Evolutionary conservation across 116 monocot genomes (phyloP), one percentile per base, ranked within the genome.

Genomic region (Papilionanthe hybrid): DNA sequence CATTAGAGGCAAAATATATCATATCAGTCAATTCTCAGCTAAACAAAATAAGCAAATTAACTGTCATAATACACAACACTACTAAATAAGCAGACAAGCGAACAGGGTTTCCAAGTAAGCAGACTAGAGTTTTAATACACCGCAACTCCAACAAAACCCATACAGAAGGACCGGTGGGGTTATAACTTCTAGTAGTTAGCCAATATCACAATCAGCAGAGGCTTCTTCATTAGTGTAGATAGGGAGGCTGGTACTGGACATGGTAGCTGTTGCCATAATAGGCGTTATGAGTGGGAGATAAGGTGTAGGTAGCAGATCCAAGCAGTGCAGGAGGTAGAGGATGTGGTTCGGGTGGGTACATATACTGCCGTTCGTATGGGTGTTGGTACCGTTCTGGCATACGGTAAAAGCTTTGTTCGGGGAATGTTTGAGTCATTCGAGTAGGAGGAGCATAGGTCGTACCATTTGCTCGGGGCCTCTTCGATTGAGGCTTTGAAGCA

Each of bases 401-500:
- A 11, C 83, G 85, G 30, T 90, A 90, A 78, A 92, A 90, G 86
- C 84, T 88, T 68, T 94, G 92, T 56, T 95, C 92, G 22, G 83
- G 79, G 32, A 81, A 57, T 50, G 77, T 28, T 44, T 28, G 77
- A 3, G 77, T 50, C 17, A 81, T 76, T 41, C 85, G 95, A 42
- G 82, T 72, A 56, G 79, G 95, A 43, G 82, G 78, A 56, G 79
- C 76, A 72, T 53, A 79, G 22, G 28, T 81, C 45, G 53, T 81
- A 48, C 83, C 88, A 75, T 66, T 95, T 19, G 92, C 95, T 50
- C 92, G 91, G 17, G 92, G 90, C 79, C 95, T 78, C 83, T 95
- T 95, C 60, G 92, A 86, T 60, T 92, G 92, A 8, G 95, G 91
- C 53, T 92, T 95, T 50, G 85, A 84, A 60, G 88, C 89, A 84